Base-by-base conservation (phyloP, 83 land plant genomes). In the Picea abies region DNA sequence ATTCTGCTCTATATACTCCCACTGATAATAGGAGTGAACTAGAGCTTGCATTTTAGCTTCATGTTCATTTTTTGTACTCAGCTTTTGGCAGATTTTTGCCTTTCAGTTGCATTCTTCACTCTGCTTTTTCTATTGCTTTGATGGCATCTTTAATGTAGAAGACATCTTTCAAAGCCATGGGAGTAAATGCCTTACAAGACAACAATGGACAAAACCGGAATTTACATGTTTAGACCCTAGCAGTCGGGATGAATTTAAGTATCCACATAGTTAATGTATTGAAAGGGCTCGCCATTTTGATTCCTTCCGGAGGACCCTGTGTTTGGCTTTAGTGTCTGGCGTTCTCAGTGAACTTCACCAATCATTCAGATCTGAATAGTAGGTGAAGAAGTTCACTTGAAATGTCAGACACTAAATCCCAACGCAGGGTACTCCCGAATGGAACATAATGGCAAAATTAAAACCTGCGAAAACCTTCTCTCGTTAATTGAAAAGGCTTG, bases 1-100 rank as follows among this genome's bases (percentile, higher is more conserved):
- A 93, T 77, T 92, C 96, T 60, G 92, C 96, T 41, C 44, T 92
- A 76, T 94, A 90, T 62, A 94, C 91, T 56, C 96, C 96, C 0
- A 82, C 89, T 25, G 93, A 91, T 60, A 85, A 88, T 41, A 83
- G 93, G 66, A 93, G 95, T 75, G 94, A 84, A 72, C 82, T 83
- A 16, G 90, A 76, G 61, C 79, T 76, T 76, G 79, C 79, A 76
- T 76, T 76, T 25, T 76, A 76, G 79, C 79, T 76, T 23, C 60
- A 76, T 52, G 32, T 17, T 25, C 14, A 37, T 47, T 20, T 22
- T 47, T 73, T 8, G 56, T 7, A 4, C 26, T 9, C 22, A 37
- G 60, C 29, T 9, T 41, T 47, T 47, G 60, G 47, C 26, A 47
- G 25, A 14, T 14, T 56, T 52, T 49, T 52, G 32, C 62, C 79